Evolutionary conservation across 139 green algal genomes (phyloP).

Genomic region (Ulvella scutata): DNA sequence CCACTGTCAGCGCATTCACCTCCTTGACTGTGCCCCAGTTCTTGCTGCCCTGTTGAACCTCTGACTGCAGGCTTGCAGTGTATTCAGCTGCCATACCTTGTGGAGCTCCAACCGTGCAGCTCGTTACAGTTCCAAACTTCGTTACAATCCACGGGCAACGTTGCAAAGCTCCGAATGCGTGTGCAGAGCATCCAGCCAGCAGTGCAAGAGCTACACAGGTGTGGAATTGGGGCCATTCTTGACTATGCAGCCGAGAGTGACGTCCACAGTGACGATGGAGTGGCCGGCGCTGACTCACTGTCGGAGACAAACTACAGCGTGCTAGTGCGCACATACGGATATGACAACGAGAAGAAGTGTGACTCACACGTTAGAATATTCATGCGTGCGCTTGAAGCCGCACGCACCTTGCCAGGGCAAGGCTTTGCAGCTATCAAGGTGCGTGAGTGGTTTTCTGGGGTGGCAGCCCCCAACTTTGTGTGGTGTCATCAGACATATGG

Average conservation of each 20-base stretch:
- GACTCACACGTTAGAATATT: constrained; percentile 47
- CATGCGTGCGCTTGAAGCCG: constrained; percentile 47
- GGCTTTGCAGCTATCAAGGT: constrained; percentile 75
- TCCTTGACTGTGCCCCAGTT: too few relatives aligned
- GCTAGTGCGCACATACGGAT: constrained; percentile 45
- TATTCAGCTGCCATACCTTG: too few relatives aligned
- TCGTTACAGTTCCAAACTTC: too few relatives aligned
- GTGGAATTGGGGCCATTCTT: constrained; percentile 27
- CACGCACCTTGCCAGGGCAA: constrained; percentile 20
- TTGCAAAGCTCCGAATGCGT: background rate
- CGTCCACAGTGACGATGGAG: constrained; percentile 4
- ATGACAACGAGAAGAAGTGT: constrained; percentile 44
- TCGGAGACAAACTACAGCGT: constrained; percentile 7
- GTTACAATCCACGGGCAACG: too few relatives aligned
- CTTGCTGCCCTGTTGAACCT: too few relatives aligned
- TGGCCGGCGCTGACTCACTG: background rate
- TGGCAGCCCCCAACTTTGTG: too few relatives aligned
- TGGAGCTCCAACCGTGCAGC: too few relatives aligned
- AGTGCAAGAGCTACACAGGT: constrained; percentile 11
- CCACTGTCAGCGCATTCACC: background rate
- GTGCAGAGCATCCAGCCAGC: background rate
- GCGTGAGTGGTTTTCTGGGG: background rate
- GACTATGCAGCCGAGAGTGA: constrained; percentile 48
- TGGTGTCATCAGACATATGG: too few relatives aligned
- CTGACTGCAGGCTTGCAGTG: too few relatives aligned